Conservation (phyloP, 2,329 filamentous ascomycete species). For the Lizonia empirigonia region DNA sequence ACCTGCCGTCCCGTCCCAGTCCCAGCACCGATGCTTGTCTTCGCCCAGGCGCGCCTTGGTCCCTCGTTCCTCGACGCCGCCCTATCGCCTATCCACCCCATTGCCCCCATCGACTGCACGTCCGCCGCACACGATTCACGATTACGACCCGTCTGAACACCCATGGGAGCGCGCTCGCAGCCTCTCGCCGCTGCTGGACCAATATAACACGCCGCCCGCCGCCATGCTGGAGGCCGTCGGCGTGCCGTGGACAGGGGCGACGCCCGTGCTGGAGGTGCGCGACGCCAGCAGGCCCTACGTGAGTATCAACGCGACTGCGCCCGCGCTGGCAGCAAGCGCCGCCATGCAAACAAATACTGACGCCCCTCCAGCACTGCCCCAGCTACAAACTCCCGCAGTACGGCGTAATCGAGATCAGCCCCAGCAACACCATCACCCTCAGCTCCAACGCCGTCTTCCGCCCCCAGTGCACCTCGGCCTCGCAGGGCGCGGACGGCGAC, state of each 20-base stretch:
- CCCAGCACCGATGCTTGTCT: background rate
- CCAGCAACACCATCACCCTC: constrained; percentile 64
- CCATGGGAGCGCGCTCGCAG: constrained; percentile 36
- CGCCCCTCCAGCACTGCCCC: constrained; percentile 58
- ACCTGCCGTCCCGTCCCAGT: background rate
- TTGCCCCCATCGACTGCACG: background rate
- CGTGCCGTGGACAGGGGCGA: constrained; percentile 20
- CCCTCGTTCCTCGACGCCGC: constrained; percentile 2
- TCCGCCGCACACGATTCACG: background rate
- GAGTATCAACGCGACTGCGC: constrained; percentile 19
- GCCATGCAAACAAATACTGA: constrained; percentile 25
- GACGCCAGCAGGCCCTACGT: constrained; percentile 41
- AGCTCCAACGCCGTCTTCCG: constrained; percentile 65
- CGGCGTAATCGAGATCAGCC: constrained; percentile 60
- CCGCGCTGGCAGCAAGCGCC: background rate
- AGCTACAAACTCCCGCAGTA: constrained; percentile 66
- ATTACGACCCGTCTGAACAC: constrained; percentile 30
- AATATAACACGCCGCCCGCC: constrained; percentile 35
- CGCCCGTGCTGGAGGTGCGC: constrained; percentile 20
- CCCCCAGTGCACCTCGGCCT: constrained; percentile 59
- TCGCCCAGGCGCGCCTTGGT: constrained; percentile 1
- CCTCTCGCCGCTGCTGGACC: constrained; percentile 41
- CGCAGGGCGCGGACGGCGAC: constrained; percentile 47
- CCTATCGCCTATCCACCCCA: background rate
- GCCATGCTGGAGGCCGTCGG: constrained; percentile 37